Evolutionary conservation across 139 green algal genomes (phyloP).

Genomic region (Chlamydomonas schloesseri): DNA sequence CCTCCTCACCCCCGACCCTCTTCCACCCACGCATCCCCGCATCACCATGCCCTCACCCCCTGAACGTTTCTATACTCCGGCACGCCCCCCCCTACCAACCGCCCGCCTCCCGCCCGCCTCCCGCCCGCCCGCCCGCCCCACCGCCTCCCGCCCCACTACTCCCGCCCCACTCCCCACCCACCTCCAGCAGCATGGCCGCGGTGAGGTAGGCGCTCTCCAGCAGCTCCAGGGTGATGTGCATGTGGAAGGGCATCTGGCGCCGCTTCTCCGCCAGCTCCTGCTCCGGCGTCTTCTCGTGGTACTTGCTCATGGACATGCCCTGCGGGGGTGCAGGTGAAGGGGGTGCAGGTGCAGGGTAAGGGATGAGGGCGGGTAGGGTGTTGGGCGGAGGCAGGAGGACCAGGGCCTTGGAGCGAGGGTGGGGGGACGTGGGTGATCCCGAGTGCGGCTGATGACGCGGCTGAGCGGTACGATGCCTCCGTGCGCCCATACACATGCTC

Average conservation of each 20-base stretch:
- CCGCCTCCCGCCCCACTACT: not conserved
- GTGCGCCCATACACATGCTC: too few species aligned
- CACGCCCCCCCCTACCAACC: too few species aligned
- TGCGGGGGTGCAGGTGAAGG: constrained; percentile 34
- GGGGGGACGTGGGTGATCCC: constrained; percentile 40
- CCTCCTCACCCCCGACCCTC: too few species aligned
- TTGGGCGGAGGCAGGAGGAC: too few species aligned
- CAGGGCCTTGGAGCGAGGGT: too few species aligned
- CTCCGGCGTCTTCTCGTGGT: constrained; percentile 89
- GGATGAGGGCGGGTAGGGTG: not conserved
- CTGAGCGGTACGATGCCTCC: too few species aligned
- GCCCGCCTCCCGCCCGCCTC: too few species aligned
- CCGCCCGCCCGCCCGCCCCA: not conserved
- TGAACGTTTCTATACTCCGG: too few species aligned
- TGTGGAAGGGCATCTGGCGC: constrained; percentile 99
- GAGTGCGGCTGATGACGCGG: not conserved
- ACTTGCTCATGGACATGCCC: constrained; percentile 82
- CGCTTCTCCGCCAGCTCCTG: constrained; percentile 97
- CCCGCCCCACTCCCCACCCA: not conserved
- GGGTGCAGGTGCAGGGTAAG: not conserved
- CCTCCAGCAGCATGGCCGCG: constrained; percentile 96
- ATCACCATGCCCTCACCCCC: too few species aligned
- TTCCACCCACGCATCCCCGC: too few species aligned
- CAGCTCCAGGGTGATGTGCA: constrained; percentile 98
- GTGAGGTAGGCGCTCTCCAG: constrained; percentile 95